Conservation (phyloP, 495 filamentous ascomycete species). For the Tuber magnatum region DNA sequence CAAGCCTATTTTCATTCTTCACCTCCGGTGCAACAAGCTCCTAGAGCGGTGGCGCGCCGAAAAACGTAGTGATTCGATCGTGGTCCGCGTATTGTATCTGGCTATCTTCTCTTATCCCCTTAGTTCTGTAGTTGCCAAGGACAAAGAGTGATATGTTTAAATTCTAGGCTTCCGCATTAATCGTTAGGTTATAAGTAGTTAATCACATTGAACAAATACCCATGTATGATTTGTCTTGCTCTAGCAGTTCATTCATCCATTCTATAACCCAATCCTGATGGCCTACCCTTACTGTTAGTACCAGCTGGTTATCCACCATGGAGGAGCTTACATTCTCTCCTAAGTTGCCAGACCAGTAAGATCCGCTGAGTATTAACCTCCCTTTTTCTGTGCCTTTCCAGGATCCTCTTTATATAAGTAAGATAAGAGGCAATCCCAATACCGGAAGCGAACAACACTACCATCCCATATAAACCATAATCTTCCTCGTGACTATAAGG, state of each 20-base stretch:
- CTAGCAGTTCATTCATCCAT: slow-evolving; percentile 36
- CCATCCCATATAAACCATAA: too few species aligned
- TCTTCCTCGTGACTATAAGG: too few species aligned
- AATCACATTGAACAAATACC: background rate
- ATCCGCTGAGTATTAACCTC: too few species aligned
- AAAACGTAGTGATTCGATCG: too few species aligned
- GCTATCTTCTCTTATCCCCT: background rate
- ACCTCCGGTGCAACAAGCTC: slow-evolving; percentile 11
- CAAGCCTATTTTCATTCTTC: slow-evolving; percentile 6
- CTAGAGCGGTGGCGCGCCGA: background rate
- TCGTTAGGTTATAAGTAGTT: slow-evolving; percentile 6
- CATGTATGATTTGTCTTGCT: slow-evolving; percentile 28
- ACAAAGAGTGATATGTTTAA: slow-evolving; percentile 27
- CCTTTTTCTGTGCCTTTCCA: too few species aligned
- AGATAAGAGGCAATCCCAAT: too few species aligned
- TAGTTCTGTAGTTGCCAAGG: background rate
- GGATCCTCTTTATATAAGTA: too few species aligned
- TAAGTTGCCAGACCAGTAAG: slow-evolving; percentile 41
- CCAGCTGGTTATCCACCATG: slow-evolving; percentile 7
- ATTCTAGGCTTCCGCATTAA: slow-evolving; percentile 12
- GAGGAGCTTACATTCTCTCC: slow-evolving; percentile 29
- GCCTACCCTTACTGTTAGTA: slow-evolving; percentile 11
- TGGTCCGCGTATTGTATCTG: too few species aligned
- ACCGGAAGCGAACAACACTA: too few species aligned
- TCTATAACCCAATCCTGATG: too few species aligned